Conservation (phyloP, 1,284 basidiomycete species). For the Mycena sp. region DNA sequence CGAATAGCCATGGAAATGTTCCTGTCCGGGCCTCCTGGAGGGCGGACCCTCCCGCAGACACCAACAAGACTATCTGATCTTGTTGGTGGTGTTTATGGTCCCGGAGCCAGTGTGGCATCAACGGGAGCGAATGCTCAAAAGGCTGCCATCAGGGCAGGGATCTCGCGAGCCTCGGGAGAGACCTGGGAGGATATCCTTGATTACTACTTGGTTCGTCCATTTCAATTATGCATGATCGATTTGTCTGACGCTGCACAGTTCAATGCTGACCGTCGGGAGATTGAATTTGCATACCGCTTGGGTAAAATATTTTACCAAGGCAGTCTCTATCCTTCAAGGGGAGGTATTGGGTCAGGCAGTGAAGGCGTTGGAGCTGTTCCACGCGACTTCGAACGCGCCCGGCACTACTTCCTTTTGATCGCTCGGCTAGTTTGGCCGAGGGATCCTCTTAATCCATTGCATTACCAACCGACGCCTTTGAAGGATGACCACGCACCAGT, state of each 20-base stretch:
- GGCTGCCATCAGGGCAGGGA: constrained; percentile 85
- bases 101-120: constrained; percentile 91
- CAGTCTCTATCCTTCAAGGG: constrained; percentile 78
- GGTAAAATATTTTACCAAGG: constrained; percentile 96
- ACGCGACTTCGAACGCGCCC: constrained; percentile 79
- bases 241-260: constrained; percentile 61
- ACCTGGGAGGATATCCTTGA: constrained; percentile 94
- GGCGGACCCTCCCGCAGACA: constrained; percentile 85
- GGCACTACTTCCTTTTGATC: constrained; percentile 84
- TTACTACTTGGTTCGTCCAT: constrained; percentile 75
- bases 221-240: not conserved
- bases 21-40: constrained; percentile 89
- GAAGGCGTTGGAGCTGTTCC: constrained; percentile 87
- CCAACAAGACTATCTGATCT: constrained; percentile 90
- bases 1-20: constrained; percentile 77
- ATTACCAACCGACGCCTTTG: constrained; percentile 49
- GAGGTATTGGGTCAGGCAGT: constrained; percentile 84
- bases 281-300: constrained; percentile 86
- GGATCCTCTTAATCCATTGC: constrained; percentile 67
- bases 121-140: constrained; percentile 78
- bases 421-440: constrained; percentile 86
- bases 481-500: constrained; percentile 68
- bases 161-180: constrained; percentile 85
- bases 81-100: constrained; percentile 91
- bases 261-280: constrained; percentile 90